Percentiles rank a stretch among this genome's conserved stretches.
These are phyloP conservation scores for Lichtheimia ramosa DNA, from an alignment of 371 early-diverging fungal species.

Conservation along the genomic window DNA sequence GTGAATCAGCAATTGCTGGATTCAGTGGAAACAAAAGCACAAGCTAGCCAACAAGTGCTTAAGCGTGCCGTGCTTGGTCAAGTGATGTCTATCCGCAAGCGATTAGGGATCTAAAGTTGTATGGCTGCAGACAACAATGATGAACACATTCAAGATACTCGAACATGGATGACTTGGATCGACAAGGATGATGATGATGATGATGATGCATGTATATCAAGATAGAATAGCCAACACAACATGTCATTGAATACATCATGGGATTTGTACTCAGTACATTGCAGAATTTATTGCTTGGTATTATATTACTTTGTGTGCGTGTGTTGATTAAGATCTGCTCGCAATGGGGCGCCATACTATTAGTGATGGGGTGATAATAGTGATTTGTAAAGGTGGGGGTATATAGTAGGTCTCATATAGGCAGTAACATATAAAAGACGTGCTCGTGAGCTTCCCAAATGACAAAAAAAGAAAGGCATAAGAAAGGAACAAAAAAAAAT, in stretches of 20 bases:
- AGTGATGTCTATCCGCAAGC: constrained; percentile 2
- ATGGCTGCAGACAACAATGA: no score
- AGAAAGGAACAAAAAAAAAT: not conserved
- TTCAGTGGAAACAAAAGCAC: not conserved
- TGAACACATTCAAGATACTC: no score
- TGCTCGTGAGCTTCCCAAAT: no score
- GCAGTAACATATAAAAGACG: no score
- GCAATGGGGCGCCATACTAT: constrained; percentile 3
- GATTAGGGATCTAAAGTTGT: not conserved
- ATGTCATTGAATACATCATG: no score
- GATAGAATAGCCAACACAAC: no score
- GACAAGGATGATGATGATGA: no score
- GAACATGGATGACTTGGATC: not conserved
- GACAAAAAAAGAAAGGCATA: constrained; percentile 1
- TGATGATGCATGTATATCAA: no score
- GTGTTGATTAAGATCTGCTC: constrained; percentile 11
- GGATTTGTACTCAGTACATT: not conserved
- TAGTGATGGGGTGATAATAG: not conserved
- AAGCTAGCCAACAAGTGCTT: not conserved
- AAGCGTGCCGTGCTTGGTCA: constrained; percentile 6
- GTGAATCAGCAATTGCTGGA: not conserved
- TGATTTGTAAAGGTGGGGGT: not conserved
- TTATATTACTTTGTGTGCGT: not conserved
- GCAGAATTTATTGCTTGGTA: no score
- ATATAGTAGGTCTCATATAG: not conserved